Base-by-base conservation (phyloP, 2,329 filamentous ascomycete genomes). In the Trichoderma harzianum region DNA sequence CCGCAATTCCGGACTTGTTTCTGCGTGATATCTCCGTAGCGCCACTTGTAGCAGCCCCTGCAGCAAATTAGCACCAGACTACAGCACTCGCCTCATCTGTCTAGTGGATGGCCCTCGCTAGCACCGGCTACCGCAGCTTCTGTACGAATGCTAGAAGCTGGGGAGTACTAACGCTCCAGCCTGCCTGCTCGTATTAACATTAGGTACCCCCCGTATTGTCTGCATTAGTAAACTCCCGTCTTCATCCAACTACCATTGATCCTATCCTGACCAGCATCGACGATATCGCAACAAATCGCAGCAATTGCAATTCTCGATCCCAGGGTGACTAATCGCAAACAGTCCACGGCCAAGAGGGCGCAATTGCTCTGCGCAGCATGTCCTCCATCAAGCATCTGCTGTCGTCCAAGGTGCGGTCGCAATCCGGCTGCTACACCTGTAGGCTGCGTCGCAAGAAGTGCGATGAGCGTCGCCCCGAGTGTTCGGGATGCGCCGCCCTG, bases 371-470 rank as follows among this genome's bases (percentile, higher is more conserved):
- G 7, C 24, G 30, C 47, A 28, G 14, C 58, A 72, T 72, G 71
- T 60, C 66, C 28, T 70, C 71, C 39, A 7, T 72, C 16, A 70
- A 58, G 58, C 66, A 72, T 36, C 36, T 72, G 7, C 51, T 72
- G 12, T 72, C 71, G 32, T 24, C 66, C 71, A 72, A 72, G 53
- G 71, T 81, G 32, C 81, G 84, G 53, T 84, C 82, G 72, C 82
- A 82, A 64, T 83, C 82, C 8, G 87, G 87, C 72, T 90, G 88
- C 77, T 90, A 87, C 87, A 90, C 87, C 3, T 90, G 89, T 75
- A 85, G 88, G 26, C 82, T 90, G 12, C 85, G 89, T 24, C 86
- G 86, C 75, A 91, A 90, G 76, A 90, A 89, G 76, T 91, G 89
- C 75, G 87, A 89, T 73, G 86, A 89, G 76, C 80, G 76, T 28